phyloP scores from a whole-genome alignment of 2,329 filamentous ascomycete species.

The Trichothecium roseum region DNA sequence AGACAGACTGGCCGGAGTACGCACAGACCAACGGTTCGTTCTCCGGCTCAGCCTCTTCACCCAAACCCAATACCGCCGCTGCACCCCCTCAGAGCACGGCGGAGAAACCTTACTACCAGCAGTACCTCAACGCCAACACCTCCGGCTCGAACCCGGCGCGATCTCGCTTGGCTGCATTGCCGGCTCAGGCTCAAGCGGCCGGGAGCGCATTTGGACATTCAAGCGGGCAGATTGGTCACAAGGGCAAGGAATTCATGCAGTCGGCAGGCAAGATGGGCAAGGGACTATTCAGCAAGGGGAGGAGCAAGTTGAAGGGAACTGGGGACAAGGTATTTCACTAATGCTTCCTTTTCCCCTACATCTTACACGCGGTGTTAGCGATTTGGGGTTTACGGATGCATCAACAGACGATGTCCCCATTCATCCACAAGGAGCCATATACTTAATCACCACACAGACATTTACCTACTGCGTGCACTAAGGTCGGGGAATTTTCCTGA shows the following conservation, averaged over 20 bases:
- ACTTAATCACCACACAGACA: no score
- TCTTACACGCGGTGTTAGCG: not conserved
- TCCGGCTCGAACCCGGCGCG: slow-evolving; percentile 19
- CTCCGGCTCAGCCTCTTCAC: slow-evolving; percentile 7
- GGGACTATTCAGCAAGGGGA: slow-evolving; percentile 82
- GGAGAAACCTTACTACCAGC: slow-evolving; percentile 44
- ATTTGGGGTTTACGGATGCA: slow-evolving; percentile 6
- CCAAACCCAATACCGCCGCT: not conserved
- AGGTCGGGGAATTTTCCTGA: no score
- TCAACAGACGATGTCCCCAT: no score
- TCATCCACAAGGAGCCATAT: no score
- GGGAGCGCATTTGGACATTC: slow-evolving; percentile 40
- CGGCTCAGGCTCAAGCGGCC: slow-evolving; percentile 27
- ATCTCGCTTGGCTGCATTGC: slow-evolving; percentile 21
- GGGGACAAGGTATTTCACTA: slow-evolving; percentile 84
- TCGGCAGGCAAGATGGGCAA: slow-evolving; percentile 83
- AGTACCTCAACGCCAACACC: slow-evolving; percentile 44
- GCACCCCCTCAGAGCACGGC: slow-evolving; percentile 9
- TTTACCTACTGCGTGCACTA: no score
- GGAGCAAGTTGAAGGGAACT: slow-evolving; percentile 64
- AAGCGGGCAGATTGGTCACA: slow-evolving; percentile 59
- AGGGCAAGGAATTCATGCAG: slow-evolving; percentile 82
- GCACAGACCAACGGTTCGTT: slow-evolving; percentile 23
- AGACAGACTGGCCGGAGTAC: slow-evolving; percentile 37
- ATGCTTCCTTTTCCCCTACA: slow-evolving; percentile 22